Evolutionary conservation across 2,329 filamentous ascomycete species (phyloP), one percentile per base, ranked within the genome.

Genomic region (Penicillium freii): DNA sequence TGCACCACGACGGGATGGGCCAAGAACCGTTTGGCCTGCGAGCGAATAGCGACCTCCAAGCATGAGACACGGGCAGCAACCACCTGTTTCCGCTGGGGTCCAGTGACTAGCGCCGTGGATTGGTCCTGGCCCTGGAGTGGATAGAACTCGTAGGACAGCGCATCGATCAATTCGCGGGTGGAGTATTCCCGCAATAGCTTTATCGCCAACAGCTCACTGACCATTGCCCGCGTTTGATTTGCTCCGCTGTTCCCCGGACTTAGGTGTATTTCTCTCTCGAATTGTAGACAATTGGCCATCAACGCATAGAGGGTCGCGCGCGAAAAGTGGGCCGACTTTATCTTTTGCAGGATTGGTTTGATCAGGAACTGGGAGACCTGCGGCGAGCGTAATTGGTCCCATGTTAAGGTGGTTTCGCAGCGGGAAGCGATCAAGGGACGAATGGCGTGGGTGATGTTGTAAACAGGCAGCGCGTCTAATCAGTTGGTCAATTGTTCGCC

Each of bases 281-380:
- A 97, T 72, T 97, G 93, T 54, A 97, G 80, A 70, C 91, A 95
- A 70, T 97, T 97, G 48, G 92, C 91, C 82, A 97, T 88, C 65
- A 97, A 78, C 2, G 92, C 91, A 76, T 96, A 97, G 38, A 97
- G 75, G 0, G 92, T 94, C 10, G 90, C 92, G 47, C 90, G 84
- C 31, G 89, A 92, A 73, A 96, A 93, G 75, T 96, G 90, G 51
- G 89, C 86, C 17, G 85, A 81, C 59, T 88, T 87, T 62, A 97
- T 92, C 73, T 93, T 89, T 71, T 94, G 89, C 74, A 94, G 91
- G 80, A 97, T 94, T 2, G 93, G 93, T 79, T 97, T 97, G 71
- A 97, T 84, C 36, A 97, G 83, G 72, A 97, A 97, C 71, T 96
- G 92, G 17, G 92, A 96, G 56, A 97, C 88, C 72, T 97, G 93